Evolutionary conservation across 2,329 filamentous ascomycete species (phyloP).

Genomic region (Colletotrichum incanum): DNA sequence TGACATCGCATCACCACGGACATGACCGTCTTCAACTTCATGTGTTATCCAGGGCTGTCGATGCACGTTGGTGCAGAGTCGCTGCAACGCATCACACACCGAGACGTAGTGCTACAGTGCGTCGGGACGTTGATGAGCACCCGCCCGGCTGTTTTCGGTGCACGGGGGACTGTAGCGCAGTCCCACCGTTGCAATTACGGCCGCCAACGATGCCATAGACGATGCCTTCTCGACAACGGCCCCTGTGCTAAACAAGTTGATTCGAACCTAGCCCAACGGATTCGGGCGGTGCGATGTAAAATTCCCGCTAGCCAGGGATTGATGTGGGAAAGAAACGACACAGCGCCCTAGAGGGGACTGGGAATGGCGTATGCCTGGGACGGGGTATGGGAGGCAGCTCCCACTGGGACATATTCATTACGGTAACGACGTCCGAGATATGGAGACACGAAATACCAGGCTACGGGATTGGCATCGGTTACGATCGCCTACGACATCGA

Average conservation of each 20-base stretch:
- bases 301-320: constrained; percentile 5
- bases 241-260: neutral
- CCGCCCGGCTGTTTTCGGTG: neutral
- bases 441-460: constrained; percentile 8
- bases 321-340: neutral
- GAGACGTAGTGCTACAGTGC: constrained; percentile 10
- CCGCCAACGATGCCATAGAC: neutral
- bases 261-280: neutral
- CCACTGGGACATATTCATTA: neutral
- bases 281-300: neutral
- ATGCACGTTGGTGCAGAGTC: constrained; percentile 30
- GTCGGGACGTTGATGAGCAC: neutral
- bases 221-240: neutral
- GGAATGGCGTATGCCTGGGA: constrained; percentile 22
- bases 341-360: constrained; percentile 1
- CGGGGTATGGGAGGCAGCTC: constrained; percentile 3
- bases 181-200: neutral
- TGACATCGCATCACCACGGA: constrained; percentile 19
- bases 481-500: neutral
- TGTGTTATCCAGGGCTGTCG: neutral
- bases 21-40: constrained; percentile 19
- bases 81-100: constrained; percentile 6
- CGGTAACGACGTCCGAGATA: constrained; percentile 7
- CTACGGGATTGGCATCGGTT: neutral
- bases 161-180: neutral